phyloP scores from a whole-genome alignment of 352 stramenopile genomes.

The Phytophthora europaea region DNA sequence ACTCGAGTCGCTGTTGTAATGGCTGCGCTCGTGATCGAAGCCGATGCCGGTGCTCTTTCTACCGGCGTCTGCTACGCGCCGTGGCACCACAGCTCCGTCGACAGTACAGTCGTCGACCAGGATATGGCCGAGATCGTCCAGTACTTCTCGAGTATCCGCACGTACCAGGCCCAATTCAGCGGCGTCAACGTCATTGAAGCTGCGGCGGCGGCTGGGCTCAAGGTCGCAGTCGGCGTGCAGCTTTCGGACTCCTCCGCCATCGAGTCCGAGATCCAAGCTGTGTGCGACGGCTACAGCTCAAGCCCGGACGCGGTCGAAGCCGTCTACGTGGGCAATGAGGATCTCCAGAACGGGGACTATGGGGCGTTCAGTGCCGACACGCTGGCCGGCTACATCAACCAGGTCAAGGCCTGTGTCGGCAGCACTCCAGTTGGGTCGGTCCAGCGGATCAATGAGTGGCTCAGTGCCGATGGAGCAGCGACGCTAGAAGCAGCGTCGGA shows the following conservation, averaged over 20 bases:
- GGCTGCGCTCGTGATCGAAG: constrained; percentile 14
- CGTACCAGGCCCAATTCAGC: constrained; percentile 77
- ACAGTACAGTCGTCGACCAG: constrained; percentile 34
- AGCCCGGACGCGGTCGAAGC: constrained; percentile 56
- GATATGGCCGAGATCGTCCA: constrained; percentile 54
- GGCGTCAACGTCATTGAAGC: constrained; percentile 61
- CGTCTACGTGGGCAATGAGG: constrained; percentile 82
- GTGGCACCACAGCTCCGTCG: constrained; percentile 71
- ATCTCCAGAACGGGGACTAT: constrained; percentile 64
- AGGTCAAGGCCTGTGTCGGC: constrained; percentile 60
- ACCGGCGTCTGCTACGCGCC: constrained; percentile 72
- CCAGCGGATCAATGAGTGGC: constrained; percentile 77
- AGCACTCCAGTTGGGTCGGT: constrained; percentile 64
- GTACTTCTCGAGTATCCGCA: constrained; percentile 74
- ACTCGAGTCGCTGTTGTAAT: constrained; percentile 18
- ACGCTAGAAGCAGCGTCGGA: constrained; percentile 50
- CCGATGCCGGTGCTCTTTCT: constrained; percentile 25
- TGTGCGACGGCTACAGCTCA: constrained; percentile 52
- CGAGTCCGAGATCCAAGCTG: constrained; percentile 64
- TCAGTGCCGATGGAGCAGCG: constrained; percentile 42
- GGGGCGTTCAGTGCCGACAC: constrained; percentile 46
- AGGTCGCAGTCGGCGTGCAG: constrained; percentile 74
- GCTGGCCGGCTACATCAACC: constrained; percentile 57
- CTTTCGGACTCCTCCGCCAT: constrained; percentile 52
- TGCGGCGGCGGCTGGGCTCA: constrained; percentile 51